phyloP scores from a whole-genome alignment of 345 rosid genomes.

The Chamaenerion angustifolium region DNA sequence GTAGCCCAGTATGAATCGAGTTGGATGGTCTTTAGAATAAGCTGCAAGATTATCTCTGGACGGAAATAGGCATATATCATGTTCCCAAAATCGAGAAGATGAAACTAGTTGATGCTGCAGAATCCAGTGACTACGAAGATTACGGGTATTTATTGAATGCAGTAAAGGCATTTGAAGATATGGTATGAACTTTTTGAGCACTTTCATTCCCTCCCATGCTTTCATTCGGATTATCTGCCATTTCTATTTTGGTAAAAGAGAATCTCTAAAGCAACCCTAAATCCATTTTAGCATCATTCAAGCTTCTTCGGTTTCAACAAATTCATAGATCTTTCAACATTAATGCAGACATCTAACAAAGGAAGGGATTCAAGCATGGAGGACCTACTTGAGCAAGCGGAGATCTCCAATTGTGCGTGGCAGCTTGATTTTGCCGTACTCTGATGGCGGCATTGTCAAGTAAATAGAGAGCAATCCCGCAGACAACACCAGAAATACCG shows the following conservation, averaged over 20 bases:
- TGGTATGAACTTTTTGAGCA: too few relatives aligned
- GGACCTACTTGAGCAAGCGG: conserved; percentile 65
- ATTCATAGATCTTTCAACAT: not conserved
- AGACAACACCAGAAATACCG: conserved; percentile 54
- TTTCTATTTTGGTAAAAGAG: too few relatives aligned
- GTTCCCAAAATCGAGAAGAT: not conserved
- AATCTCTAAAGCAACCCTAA: too few relatives aligned
- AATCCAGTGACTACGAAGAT: not conserved
- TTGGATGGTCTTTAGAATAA: conserved; percentile 68
- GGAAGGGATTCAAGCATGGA: not conserved
- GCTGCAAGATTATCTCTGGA: conserved; percentile 75
- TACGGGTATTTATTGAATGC: too few relatives aligned
- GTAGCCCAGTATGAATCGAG: conserved; percentile 76
- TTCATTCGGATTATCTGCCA: too few relatives aligned
- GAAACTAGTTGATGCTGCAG: not conserved
- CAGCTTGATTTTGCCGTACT: conserved; percentile 70
- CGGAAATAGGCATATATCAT: not conserved
- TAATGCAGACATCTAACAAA: not conserved
- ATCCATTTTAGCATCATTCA: too few relatives aligned
- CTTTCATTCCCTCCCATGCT: too few relatives aligned
- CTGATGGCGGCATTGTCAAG: conserved; percentile 74
- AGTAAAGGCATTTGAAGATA: too few relatives aligned
- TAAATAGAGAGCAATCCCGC: conserved; percentile 64
- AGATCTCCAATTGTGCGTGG: conserved; percentile 83
- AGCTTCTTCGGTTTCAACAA: not conserved